Evolutionary conservation across 176 grass and related monocot genomes (phyloP).

Genomic region (Avena insularis): DNA sequence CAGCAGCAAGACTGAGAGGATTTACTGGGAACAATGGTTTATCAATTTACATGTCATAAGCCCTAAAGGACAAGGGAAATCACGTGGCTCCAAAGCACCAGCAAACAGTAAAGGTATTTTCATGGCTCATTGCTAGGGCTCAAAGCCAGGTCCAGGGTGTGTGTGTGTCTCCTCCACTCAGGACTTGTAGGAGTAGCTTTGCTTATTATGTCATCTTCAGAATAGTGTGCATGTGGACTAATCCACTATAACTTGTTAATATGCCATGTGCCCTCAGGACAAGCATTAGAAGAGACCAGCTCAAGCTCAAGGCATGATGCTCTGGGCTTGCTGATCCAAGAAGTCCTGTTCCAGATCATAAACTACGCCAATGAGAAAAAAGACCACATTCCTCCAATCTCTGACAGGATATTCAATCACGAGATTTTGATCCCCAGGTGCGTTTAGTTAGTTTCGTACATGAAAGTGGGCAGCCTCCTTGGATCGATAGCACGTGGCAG

Average conservation of each 20-base stretch:
- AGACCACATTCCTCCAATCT: constrained; percentile 81
- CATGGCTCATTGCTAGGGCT: background rate
- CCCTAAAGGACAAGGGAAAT: constrained; percentile 68
- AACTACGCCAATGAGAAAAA: constrained; percentile 92
- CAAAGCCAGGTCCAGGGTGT: background rate
- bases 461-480: background rate
- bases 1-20: constrained; percentile 72
- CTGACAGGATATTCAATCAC: constrained; percentile 86
- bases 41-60: constrained; percentile 72
- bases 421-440: constrained; percentile 93
- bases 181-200: background rate
- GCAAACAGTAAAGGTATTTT: constrained; percentile 53
- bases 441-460: constrained; percentile 15
- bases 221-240: background rate
- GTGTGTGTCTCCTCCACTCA: background rate
- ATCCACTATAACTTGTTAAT: background rate
- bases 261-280: constrained; percentile 49
- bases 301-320: constrained; percentile 66
- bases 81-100: constrained; percentile 63
- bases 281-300: constrained; percentile 75
- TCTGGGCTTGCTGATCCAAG: constrained; percentile 61
- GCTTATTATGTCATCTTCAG: background rate
- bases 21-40: constrained; percentile 95
- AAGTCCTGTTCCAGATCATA: constrained; percentile 92
- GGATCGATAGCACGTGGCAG: background rate